Conservation (phyloP, 331 rosid genomes). For the Rosa hybrid region DNA sequence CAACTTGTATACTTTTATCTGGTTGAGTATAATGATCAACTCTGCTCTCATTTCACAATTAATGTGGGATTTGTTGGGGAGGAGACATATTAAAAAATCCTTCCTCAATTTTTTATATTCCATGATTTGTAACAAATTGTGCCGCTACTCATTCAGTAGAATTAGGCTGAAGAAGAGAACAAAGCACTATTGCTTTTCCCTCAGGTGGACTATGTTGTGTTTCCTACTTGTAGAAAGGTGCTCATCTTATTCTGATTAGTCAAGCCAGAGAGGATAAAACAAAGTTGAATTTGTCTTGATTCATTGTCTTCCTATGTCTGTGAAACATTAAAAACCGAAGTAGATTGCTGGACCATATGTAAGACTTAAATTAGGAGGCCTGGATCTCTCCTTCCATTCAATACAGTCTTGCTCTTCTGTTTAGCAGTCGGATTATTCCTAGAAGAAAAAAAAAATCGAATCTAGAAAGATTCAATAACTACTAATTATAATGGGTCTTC, state of each 20-base stretch:
- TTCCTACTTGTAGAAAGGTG: constrained; percentile 17
- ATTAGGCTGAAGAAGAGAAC: constrained; percentile 9
- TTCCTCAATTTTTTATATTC: constrained; percentile 24
- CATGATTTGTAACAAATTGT: constrained; percentile 12
- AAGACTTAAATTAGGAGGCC: not conserved
- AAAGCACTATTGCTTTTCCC: constrained; percentile 13
- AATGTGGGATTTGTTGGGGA: constrained; percentile 16
- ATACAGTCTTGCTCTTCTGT: not conserved
- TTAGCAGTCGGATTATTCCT: not conserved
- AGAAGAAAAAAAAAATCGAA: too few relatives aligned
- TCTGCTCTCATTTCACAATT: constrained; percentile 8
- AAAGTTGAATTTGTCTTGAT: constrained; percentile 21
- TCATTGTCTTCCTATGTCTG: constrained; percentile 17
- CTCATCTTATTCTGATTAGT: not conserved
- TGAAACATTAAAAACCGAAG: constrained; percentile 16
- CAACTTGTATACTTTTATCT: constrained; percentile 14
- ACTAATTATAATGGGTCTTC: too few relatives aligned
- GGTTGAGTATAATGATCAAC: constrained; percentile 33
- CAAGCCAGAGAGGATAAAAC: constrained; percentile 20
- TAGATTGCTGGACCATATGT: constrained; percentile 1
- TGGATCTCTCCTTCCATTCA: not conserved
- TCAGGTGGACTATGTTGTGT: constrained; percentile 5
- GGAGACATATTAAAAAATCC: constrained; percentile 32
- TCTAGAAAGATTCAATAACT: too few relatives aligned
- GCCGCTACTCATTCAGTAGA: constrained; percentile 11